Conservation (phyloP, 768 basidiomycete genomes). For the Russula brevipes region DNA sequence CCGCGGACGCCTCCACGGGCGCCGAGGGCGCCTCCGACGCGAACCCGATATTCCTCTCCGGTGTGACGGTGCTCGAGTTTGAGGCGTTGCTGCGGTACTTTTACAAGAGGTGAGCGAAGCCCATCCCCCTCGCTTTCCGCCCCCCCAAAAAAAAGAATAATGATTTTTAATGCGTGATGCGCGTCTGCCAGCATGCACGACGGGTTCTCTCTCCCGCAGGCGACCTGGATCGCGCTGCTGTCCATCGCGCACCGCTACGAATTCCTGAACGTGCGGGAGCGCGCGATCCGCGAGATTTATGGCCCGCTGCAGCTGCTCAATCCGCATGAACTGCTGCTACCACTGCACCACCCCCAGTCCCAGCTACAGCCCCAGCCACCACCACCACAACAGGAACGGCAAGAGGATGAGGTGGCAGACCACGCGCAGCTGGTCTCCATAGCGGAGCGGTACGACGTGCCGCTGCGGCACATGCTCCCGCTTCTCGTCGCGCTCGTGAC, state of each 20-base stretch:
- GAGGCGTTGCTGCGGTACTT: conserved; percentile 16
- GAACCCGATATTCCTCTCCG: conserved; percentile 15
- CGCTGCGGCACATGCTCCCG: not conserved
- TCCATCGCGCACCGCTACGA: conserved; percentile 18
- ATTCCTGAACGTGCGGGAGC: conserved; percentile 10
- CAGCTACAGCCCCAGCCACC: not conserved
- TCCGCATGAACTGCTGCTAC: too few relatives aligned
- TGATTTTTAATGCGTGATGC: too few relatives aligned
- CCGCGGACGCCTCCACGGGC: not conserved
- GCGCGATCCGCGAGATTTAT: conserved; percentile 15
- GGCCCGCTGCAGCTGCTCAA: too few relatives aligned
- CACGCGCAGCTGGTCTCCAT: conserved; percentile 6
- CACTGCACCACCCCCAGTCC: too few relatives aligned
- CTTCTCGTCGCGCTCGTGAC: conserved; percentile 3
- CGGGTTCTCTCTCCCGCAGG: conserved; percentile 3
- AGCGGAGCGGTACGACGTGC: conserved; percentile 12
- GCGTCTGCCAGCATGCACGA: conserved; percentile 11
- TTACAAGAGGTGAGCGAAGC: conserved; percentile 12
- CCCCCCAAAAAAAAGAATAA: too few relatives aligned
- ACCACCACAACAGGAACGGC: too few relatives aligned
- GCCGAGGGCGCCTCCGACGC: conserved; percentile 13
- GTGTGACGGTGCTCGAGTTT: conserved; percentile 18
- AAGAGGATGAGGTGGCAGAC: not conserved
- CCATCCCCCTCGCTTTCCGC: too few relatives aligned
- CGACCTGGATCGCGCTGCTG: conserved; percentile 15